Evolutionary conservation across 306 rosid genomes (phyloP).

Genomic region (Malus asiatica): DNA sequence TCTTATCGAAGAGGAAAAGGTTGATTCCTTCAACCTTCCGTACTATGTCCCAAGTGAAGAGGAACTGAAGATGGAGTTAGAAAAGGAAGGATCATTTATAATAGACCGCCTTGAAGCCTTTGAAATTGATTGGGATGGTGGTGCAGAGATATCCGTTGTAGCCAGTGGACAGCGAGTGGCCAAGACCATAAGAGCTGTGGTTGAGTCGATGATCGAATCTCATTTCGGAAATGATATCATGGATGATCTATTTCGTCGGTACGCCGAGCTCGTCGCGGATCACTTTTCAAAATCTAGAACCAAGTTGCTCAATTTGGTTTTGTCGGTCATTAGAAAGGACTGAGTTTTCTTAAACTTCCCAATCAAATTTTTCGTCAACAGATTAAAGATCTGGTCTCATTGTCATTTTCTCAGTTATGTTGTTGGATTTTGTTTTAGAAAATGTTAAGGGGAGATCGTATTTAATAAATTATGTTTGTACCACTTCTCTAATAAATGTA

Average conservation of each 20-base stretch:
- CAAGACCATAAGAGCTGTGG: conserved; percentile 53
- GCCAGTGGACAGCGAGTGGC: conserved; percentile 39
- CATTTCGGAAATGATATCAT: conserved; percentile 50
- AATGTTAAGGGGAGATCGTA: too few relatives aligned
- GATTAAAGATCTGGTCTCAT: too few relatives aligned
- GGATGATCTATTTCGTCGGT: conserved; percentile 45
- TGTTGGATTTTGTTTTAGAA: too few relatives aligned
- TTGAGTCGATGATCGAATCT: conserved; percentile 57
- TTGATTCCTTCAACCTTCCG: conserved; percentile 64
- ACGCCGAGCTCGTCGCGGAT: conserved; percentile 22
- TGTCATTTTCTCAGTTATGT: too few relatives aligned
- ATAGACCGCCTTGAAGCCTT: conserved; percentile 29
- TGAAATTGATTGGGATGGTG: conserved; percentile 55
- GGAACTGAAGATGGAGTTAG: conserved; percentile 37
- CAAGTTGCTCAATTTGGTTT: conserved; percentile 41
- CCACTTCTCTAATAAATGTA: too few relatives aligned
- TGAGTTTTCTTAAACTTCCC: background rate
- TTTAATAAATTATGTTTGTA: too few relatives aligned
- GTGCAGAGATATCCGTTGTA: background rate
- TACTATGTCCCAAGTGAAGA: conserved; percentile 61
- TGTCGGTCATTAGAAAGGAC: conserved; percentile 33
- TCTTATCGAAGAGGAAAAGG: conserved; percentile 49
- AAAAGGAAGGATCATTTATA: conserved; percentile 60
- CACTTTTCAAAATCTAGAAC: conserved; percentile 29
- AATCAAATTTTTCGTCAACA: too few relatives aligned